Conservation (phyloP, 2,329 filamentous ascomycete species). For the Trichoderma breve region DNA sequence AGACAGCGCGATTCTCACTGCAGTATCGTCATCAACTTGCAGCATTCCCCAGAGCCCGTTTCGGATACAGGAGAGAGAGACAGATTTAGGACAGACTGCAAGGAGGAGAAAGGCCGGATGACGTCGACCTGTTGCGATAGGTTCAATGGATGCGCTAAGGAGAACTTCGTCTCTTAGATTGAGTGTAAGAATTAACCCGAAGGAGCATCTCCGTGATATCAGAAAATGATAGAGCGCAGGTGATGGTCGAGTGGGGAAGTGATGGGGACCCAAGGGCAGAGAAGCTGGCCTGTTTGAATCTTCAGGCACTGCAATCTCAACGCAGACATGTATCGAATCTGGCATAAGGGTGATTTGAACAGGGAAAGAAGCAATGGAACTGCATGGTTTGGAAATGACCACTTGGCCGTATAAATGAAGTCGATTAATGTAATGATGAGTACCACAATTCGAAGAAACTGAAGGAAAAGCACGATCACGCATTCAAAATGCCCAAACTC, state of each 20-base stretch:
- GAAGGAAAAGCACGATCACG: not conserved
- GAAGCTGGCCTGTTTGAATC: not conserved
- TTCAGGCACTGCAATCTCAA: not conserved
- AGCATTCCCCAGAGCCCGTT: not conserved
- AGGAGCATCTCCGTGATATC: not conserved
- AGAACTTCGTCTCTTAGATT: not conserved
- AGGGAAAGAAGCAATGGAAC: not conserved
- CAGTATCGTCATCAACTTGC: not conserved
- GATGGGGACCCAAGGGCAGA: not conserved
- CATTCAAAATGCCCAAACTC: not conserved
- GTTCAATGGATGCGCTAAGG: not conserved
- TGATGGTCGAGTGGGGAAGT: not conserved
- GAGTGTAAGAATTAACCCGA: not conserved
- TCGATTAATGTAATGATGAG: not conserved
- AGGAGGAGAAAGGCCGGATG: not conserved
- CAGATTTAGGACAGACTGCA: not conserved
- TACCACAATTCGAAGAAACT: not conserved
- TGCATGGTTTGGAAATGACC: not conserved
- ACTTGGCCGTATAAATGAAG: not conserved
- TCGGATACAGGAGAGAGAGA: not conserved
- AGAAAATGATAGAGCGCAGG: not conserved
- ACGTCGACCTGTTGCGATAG: not conserved
- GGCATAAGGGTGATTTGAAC: not conserved
- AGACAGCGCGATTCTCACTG: not conserved
- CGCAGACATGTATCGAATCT: not conserved